Conservation (phyloP, 1,284 basidiomycete genomes). For the Heterobasidion occidentale region DNA sequence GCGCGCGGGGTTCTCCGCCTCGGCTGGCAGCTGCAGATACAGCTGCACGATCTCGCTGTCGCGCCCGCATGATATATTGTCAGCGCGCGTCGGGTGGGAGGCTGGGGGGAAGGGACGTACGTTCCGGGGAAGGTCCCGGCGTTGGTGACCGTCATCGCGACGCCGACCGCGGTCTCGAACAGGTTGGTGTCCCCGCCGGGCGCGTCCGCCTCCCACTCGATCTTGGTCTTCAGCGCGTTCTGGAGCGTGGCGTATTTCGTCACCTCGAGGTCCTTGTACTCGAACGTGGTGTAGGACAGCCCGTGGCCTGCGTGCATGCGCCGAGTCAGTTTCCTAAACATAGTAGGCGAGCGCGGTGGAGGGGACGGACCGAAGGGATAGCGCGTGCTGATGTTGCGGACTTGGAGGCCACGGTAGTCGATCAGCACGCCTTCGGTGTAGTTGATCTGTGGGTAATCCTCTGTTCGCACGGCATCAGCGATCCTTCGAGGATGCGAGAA, state of each 20-base stretch:
- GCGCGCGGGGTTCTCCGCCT: neutral
- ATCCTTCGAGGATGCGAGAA: too few species aligned
- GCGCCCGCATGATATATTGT: too few species aligned
- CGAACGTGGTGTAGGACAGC: conserved; percentile 46
- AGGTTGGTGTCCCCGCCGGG: conserved; percentile 16
- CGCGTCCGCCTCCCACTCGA: too few species aligned
- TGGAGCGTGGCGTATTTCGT: conserved; percentile 11
- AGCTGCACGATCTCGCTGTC: conserved; percentile 12
- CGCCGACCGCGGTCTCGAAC: conserved; percentile 8
- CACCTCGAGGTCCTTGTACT: conserved; percentile 26
- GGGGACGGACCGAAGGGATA: neutral
- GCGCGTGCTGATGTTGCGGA: too few species aligned
- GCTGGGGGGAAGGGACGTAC: too few species aligned
- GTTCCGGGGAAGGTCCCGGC: conserved; percentile 12
- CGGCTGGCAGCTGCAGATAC: neutral
- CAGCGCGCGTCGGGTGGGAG: conserved; percentile 11
- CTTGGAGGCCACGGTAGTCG: conserved; percentile 39
- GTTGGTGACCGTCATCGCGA: conserved; percentile 23
- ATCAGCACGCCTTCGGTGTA: conserved; percentile 30
- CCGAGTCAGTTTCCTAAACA: conserved; percentile 43
- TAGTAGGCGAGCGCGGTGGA: neutral
- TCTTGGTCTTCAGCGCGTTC: conserved; percentile 4
- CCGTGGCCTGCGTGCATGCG: conserved; percentile 58
- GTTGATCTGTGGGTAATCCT: neutral
- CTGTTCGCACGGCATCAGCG: conserved; percentile 21